Conservation (phyloP, 306 rosid genomes). For the Quercus mongolica region DNA sequence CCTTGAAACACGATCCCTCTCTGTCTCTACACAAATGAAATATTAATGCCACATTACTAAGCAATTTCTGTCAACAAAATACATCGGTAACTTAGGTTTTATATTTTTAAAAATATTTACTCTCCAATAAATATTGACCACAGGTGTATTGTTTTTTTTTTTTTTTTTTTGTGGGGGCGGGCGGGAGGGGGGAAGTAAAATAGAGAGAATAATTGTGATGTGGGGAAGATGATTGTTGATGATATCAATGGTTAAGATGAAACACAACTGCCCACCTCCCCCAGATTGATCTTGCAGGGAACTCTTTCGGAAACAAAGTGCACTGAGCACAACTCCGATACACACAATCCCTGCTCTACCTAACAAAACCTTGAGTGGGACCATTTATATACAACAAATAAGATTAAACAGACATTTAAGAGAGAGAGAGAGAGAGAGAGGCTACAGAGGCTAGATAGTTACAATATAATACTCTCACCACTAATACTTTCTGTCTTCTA, state of each 20-base stretch:
- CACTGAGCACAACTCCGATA: constrained; percentile 67
- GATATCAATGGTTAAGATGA: constrained; percentile 11
- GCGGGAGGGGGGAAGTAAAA: too few relatives aligned
- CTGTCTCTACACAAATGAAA: background rate
- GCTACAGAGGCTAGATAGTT: background rate
- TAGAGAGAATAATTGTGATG: constrained; percentile 1
- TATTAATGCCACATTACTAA: background rate
- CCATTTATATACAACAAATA: background rate
- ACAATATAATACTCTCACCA: too few relatives aligned
- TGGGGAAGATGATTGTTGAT: constrained; percentile 78
- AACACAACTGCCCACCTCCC: constrained; percentile 40
- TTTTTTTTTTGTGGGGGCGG: too few relatives aligned
- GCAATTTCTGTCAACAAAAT: background rate
- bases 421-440: too few relatives aligned
- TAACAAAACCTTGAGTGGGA: background rate
- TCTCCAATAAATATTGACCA: background rate
- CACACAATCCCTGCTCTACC: constrained; percentile 67
- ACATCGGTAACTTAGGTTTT: background rate
- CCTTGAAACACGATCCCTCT: background rate
- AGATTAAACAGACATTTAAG: too few relatives aligned
- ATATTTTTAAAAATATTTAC: background rate
- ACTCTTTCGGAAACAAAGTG: constrained; percentile 66
- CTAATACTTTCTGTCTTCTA: too few relatives aligned
- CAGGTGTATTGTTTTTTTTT: too few relatives aligned
- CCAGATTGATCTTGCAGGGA: constrained; percentile 52